Conservation (phyloP, 257 asterid species). For the Lycium ferocissimum region DNA sequence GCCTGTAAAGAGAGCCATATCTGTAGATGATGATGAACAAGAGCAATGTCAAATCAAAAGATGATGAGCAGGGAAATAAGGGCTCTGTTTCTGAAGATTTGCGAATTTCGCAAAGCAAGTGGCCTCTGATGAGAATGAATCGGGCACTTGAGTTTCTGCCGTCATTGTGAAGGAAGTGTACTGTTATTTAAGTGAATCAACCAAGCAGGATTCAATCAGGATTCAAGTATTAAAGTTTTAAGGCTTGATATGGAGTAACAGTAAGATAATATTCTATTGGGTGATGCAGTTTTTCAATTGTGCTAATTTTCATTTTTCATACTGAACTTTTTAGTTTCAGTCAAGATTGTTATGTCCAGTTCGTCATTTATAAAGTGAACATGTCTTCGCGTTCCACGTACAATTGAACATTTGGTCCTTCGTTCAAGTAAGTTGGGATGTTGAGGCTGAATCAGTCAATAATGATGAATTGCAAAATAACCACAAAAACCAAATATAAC, state of each 20-base stretch:
- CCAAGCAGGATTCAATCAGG: slow-evolving; percentile 32
- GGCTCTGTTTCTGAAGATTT: neutral
- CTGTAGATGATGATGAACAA: slow-evolving; percentile 70
- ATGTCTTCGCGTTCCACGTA: neutral
- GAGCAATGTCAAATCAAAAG: slow-evolving; percentile 1
- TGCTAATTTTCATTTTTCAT: neutral
- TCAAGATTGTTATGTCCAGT: neutral
- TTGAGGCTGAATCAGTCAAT: neutral
- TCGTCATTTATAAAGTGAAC: neutral
- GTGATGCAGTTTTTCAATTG: slow-evolving; percentile 30
- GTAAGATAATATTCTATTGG: neutral
- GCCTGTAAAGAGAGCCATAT: slow-evolving; percentile 71
- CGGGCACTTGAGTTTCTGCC: slow-evolving; percentile 4
- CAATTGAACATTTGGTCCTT: slow-evolving; percentile 16
- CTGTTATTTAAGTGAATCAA: neutral
- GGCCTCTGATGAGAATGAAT: neutral
- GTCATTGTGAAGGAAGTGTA: neutral
- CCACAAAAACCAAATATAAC: neutral
- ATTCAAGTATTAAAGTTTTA: neutral
- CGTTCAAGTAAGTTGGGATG: neutral
- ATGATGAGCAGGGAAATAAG: neutral
- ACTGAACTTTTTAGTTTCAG: neutral
- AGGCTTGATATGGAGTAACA: neutral
- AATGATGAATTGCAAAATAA: slow-evolving; percentile 18
- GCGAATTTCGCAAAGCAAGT: neutral